Percentiles rank a stretch among this genome's conserved stretches.
phyloP scores from a whole-genome alignment of 1,284 basidiomycete species.

The Ustilago tritici region DNA sequence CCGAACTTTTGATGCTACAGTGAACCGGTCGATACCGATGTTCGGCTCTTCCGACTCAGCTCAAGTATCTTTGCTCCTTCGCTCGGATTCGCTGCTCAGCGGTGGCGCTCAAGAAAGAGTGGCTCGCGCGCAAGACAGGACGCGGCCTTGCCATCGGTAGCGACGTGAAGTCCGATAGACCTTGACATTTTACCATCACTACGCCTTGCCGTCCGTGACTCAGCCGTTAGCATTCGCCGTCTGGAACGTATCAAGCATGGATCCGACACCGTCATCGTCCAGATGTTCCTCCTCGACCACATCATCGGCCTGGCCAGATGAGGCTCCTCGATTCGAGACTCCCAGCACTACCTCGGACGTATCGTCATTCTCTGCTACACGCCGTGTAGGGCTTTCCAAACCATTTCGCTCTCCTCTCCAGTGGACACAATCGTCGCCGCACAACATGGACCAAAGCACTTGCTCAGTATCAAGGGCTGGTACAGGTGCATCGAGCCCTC shows the following conservation, averaged over 20 bases:
- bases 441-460: conserved; percentile 10
- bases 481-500: not conserved
- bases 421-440: not conserved
- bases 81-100: not conserved
- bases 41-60: conserved; percentile 3
- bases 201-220: conserved; percentile 1
- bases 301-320: conserved; percentile 12
- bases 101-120: not conserved
- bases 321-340: conserved; percentile 1
- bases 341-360: conserved; percentile 16
- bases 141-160: not conserved
- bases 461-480: not conserved
- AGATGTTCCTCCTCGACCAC: conserved; percentile 16
- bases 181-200: not conserved
- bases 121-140: not conserved
- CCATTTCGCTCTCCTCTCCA: conserved; percentile 38
- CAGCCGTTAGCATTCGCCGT: not conserved
- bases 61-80: not conserved
- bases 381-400: conserved; percentile 11
- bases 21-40: not conserved
- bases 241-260: not conserved
- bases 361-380: not conserved
- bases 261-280: conserved; percentile 17
- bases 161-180: not conserved
- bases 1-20: not conserved